Evolutionary conservation across 768 basidiomycete species (phyloP).

Genomic region (Termitomyces titanicus): DNA sequence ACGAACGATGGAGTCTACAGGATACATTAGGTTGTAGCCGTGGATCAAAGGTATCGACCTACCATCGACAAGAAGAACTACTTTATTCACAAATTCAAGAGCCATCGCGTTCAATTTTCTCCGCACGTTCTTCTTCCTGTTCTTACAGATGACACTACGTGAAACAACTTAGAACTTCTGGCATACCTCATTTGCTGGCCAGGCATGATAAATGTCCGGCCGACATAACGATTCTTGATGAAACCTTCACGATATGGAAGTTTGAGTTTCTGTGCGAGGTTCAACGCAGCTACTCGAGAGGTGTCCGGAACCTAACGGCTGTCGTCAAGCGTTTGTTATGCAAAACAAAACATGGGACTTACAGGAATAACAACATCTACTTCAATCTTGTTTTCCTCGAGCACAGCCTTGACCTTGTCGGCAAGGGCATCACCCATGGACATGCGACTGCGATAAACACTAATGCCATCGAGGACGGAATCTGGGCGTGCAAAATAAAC

Average conservation of each 20-base stretch:
- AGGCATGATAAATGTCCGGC: constrained; percentile 99
- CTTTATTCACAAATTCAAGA: constrained; percentile 88
- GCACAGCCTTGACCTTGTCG: constrained; percentile 74
- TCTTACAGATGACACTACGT: background rate
- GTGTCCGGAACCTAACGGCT: constrained; percentile 83
- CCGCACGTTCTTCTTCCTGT: constrained; percentile 88
- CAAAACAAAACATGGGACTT: constrained; percentile 15
- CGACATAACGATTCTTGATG: constrained; percentile 98
- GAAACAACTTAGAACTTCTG: background rate
- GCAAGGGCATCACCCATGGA: constrained; percentile 98
- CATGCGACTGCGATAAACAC: constrained; percentile 97
- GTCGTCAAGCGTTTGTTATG: background rate
- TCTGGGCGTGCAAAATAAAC: constrained; percentile 99
- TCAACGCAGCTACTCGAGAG: constrained; percentile 91
- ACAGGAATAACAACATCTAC: constrained; percentile 98
- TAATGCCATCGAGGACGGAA: constrained; percentile 95
- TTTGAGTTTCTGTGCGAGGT: constrained; percentile 84
- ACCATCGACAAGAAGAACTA: constrained; percentile 96
- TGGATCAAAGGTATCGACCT: constrained; percentile 14
- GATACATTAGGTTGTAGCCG: background rate
- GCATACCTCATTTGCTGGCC: constrained; percentile 88
- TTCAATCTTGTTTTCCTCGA: constrained; percentile 60
- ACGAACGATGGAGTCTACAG: constrained; percentile 91
- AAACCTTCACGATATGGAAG: constrained; percentile 98
- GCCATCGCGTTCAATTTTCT: constrained; percentile 98